Evolutionary conservation across 192 early-diverging fungal genomes (phyloP).

Genomic region (Gigaspora rosea): DNA sequence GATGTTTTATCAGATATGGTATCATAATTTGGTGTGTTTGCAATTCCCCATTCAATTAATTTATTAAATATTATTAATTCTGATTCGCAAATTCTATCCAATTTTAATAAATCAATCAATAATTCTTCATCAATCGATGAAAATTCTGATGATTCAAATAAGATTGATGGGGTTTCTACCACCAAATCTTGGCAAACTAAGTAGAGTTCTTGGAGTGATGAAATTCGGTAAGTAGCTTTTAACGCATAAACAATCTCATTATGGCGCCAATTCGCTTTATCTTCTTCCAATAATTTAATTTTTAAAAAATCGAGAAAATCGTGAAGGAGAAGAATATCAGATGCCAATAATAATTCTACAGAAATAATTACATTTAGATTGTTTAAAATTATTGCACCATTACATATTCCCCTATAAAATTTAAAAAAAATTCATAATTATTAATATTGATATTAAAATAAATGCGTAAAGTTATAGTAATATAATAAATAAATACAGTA

Average conservation of each 20-base stretch:
- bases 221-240: conserved; percentile 9
- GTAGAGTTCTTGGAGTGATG: conserved; percentile 1
- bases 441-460: background rate
- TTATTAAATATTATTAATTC: conserved; percentile 15
- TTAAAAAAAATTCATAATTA: background rate
- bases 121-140: background rate
- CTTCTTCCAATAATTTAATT: background rate
- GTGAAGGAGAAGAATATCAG: conserved; percentile 16
- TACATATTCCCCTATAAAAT: conserved; percentile 1
- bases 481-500: background rate
- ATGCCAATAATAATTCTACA: background rate
- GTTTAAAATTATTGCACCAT: background rate
- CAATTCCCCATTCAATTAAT: conserved; percentile 16
- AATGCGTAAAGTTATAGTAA: too few species aligned
- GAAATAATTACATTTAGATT: background rate
- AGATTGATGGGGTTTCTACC: background rate
- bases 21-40: conserved; percentile 2
- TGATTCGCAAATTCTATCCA: background rate
- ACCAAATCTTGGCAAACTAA: conserved; percentile 9
- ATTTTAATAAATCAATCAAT: background rate
- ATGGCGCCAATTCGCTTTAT: background rate
- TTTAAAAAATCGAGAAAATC: conserved; percentile 13
- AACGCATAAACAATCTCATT: conserved; percentile 2
- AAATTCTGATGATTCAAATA: conserved; percentile 11
- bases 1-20: background rate